Base-by-base conservation (phyloP, 495 filamentous ascomycete species). In the Talaromyces trachyspermus region DNA sequence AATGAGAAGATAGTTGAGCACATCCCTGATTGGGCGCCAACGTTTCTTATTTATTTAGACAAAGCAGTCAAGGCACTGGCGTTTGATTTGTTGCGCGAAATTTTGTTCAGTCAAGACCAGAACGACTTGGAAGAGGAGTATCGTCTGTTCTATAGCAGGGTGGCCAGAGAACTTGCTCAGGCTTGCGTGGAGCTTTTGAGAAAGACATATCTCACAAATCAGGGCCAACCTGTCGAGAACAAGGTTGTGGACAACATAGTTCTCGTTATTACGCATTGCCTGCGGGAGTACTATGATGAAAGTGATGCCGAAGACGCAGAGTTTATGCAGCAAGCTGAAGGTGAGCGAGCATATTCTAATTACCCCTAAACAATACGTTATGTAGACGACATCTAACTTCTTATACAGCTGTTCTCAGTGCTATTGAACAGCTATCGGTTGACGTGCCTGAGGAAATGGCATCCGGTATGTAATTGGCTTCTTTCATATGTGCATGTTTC, bases 1-100 rank as follows among this genome's bases (percentile, higher is more conserved):
- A 53, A 55, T 39, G 57, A 54, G 19, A 56, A 65, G 26, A 69
- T 77, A 9, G 63, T 82, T n/a, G 68, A 77, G 6, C 70, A 65
- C 14, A 60, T 88, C 9, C 71, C 76, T 0, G 62, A 73, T 26
- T 89, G 84, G 83, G 81, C 70, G 1, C 86, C 87, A 6, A 73
- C 79, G 2, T 57, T 92, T 20, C 69, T 89, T 15, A 76, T 77
- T 36, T 84, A 83, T 52, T 72, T 64, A 14, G 82, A 87, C 32
- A 60, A 62, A 10, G 47, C 57, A 2, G 71, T 86, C 19, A 76
- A 78, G 18, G 59, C 63, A 12, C 65, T 67, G 23, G 77, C 80
- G 1, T 70, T 81, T 41, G 65, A 66, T 4, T 64, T 85, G 40
- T 56, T 87, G 26, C 68, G 72, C 23, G 64, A 75, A 7, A 70